These are phyloP conservation scores for Volvox reticuliferus DNA, from an alignment of 139 green algal species.

Conservation along the genomic window DNA sequence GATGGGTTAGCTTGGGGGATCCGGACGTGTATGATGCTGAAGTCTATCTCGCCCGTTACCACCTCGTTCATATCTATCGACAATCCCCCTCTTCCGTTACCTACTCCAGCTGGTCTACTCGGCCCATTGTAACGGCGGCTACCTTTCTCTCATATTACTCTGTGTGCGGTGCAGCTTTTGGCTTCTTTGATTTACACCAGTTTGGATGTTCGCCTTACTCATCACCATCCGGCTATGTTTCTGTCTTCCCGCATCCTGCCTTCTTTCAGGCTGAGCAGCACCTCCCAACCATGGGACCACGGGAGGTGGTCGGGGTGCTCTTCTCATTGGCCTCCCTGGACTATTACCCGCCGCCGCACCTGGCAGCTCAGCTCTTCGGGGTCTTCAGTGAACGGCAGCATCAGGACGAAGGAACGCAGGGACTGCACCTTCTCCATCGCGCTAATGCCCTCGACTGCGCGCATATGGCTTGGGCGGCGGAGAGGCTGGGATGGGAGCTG, in stretches of 20 bases:
- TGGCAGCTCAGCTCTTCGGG: not conserved
- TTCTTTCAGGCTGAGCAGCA: constrained; percentile 10
- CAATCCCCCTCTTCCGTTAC: not conserved
- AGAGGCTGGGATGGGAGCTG: not conserved
- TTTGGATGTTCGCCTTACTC: not conserved
- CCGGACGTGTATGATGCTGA: too few relatives aligned
- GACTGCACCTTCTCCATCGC: not conserved
- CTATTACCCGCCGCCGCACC: constrained; percentile 12
- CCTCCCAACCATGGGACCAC: constrained; percentile 16
- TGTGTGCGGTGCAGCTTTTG: too few relatives aligned
- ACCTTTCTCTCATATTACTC: not conserved
- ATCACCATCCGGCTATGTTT: not conserved
- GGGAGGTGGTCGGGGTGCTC: constrained; percentile 30
- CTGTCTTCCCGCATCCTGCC: not conserved
- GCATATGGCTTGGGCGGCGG: not conserved
- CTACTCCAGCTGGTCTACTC: not conserved
- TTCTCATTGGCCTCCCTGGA: constrained; percentile 15
- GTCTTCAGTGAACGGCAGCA: not conserved
- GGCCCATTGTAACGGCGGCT: not conserved
- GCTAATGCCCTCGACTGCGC: constrained; percentile 9
- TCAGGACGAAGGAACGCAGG: not conserved
- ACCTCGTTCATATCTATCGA: not conserved
- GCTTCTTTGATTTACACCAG: not conserved
- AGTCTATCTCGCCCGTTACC: too few relatives aligned
- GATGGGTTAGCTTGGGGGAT: too few relatives aligned